These are phyloP conservation scores for Cryoendolithus antarcticus DNA, from an alignment of 2,329 filamentous ascomycete species.

Conservation along the genomic window DNA sequence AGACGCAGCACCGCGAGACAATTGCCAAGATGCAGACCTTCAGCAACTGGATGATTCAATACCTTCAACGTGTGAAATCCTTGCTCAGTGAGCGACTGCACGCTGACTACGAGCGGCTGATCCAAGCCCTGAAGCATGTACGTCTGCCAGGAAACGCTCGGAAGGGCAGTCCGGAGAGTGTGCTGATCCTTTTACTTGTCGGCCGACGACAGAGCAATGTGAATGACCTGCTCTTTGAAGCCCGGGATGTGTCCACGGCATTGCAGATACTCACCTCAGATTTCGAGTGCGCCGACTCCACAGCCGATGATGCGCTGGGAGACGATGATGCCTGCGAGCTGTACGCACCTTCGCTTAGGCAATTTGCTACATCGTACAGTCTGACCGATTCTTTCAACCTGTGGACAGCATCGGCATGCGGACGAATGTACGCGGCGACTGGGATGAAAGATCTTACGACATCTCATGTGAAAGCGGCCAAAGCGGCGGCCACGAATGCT, in stretches of 20 bases:
- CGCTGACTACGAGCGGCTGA: constrained; percentile 7
- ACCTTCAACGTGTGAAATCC: constrained; percentile 38
- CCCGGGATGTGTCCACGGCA: constrained; percentile 57
- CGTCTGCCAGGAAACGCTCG: constrained; percentile 57
- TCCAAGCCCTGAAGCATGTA: constrained; percentile 33
- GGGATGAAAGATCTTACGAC: too few relatives aligned
- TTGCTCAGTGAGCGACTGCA: background rate
- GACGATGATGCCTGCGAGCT: constrained; percentile 40
- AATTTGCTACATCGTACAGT: background rate
- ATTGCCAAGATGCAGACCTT: constrained; percentile 65
- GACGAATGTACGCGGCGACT: too few relatives aligned
- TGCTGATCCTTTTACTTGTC: constrained; percentile 66
- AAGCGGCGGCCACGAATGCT: too few relatives aligned
- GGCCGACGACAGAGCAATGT: constrained; percentile 49
- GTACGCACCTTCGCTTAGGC: constrained; percentile 14
- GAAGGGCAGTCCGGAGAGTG: constrained; percentile 61
- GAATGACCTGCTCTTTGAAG: constrained; percentile 52
- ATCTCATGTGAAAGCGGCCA: too few relatives aligned
- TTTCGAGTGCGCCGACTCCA: constrained; percentile 51
- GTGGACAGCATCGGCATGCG: too few relatives aligned
- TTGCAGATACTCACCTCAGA: constrained; percentile 61
- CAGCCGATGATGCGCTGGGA: constrained; percentile 54
- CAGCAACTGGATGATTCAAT: constrained; percentile 63
- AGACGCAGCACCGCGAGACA: constrained; percentile 67
- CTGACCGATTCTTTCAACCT: constrained; percentile 32